A percentile compares a stretch with the other conserved stretches of the same genome.
These are phyloP conservation scores for Monosporascus sp. DNA, from an alignment of 2,329 filamentous ascomycete species.

Conservation along the genomic window DNA sequence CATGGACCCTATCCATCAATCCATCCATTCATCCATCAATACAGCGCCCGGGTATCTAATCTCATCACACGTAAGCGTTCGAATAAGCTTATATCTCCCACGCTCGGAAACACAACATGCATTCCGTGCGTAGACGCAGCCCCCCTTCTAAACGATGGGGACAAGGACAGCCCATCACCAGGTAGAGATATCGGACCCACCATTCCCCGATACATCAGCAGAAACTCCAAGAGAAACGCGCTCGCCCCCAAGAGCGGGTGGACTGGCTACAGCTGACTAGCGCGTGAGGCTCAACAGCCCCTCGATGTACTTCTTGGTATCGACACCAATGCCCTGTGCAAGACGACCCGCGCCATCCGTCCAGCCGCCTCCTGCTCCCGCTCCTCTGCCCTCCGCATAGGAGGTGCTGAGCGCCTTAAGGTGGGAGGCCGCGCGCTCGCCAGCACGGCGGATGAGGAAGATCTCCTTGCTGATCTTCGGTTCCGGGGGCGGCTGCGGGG, in stretches of 20 bases:
- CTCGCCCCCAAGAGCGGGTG: not conserved
- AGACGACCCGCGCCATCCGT: slow-evolving; percentile 53
- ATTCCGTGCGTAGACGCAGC: too few species aligned
- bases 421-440: slow-evolving; percentile 42
- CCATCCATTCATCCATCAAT: too few species aligned
- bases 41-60: too few species aligned
- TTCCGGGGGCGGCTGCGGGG: slow-evolving; percentile 2
- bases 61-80: too few species aligned
- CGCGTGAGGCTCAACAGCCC: slow-evolving; percentile 56
- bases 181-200: too few species aligned
- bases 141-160: too few species aligned
- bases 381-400: slow-evolving; percentile 24
- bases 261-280: slow-evolving; percentile 4
- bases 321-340: slow-evolving; percentile 69
- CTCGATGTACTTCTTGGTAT: slow-evolving; percentile 71
- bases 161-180: too few species aligned
- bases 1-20: too few species aligned
- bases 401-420: slow-evolving; percentile 28
- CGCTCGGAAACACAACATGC: too few species aligned
- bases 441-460: slow-evolving; percentile 53
- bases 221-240: too few species aligned
- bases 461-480: slow-evolving; percentile 49
- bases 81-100: too few species aligned
- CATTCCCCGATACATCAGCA: too few species aligned
- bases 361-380: slow-evolving; percentile 32